Conservation (phyloP, 345 rosid species). For the Moringa oleifera region DNA sequence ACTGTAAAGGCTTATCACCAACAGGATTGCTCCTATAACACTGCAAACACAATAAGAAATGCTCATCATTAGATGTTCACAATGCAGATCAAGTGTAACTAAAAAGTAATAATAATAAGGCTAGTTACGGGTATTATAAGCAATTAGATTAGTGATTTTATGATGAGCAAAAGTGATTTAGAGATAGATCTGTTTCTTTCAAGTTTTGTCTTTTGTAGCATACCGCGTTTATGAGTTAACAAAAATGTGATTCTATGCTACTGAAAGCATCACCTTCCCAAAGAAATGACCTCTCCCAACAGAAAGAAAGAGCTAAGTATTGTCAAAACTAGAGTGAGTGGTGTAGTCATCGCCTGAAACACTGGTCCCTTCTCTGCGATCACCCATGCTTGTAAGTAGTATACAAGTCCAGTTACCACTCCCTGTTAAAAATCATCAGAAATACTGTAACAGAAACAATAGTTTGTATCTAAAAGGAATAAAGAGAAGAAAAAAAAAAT, state of each 20-base stretch:
- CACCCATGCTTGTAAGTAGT: slow-evolving; percentile 22
- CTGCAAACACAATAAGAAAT: too few species aligned
- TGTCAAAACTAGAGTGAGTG: slow-evolving; percentile 14
- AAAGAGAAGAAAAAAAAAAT: too few species aligned
- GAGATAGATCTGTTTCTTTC: too few species aligned
- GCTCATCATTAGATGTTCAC: too few species aligned
- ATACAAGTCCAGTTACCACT: slow-evolving; percentile 14
- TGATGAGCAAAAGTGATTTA: not conserved
- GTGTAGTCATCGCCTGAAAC: slow-evolving; percentile 17
- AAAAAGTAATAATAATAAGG: too few species aligned
- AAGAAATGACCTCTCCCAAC: slow-evolving; percentile 15
- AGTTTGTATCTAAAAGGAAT: not conserved
- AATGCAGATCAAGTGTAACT: too few species aligned
- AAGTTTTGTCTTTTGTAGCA: slow-evolving; percentile 15
- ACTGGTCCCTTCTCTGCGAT: slow-evolving; percentile 19
- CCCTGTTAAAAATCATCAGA: slow-evolving; percentile 5
- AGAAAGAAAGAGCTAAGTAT: slow-evolving; percentile 14
- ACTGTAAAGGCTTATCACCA: slow-evolving; percentile 19
- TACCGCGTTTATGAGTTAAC: too few species aligned
- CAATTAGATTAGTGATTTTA: not conserved
- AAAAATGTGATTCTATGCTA: too few species aligned
- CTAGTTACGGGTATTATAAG: not conserved
- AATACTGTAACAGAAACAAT: not conserved
- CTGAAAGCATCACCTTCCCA: too few species aligned
- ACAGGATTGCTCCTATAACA: slow-evolving; percentile 10